These are phyloP conservation scores for Coniella lustricola DNA, from an alignment of 2,329 filamentous ascomycete species.

Conservation along the genomic window DNA sequence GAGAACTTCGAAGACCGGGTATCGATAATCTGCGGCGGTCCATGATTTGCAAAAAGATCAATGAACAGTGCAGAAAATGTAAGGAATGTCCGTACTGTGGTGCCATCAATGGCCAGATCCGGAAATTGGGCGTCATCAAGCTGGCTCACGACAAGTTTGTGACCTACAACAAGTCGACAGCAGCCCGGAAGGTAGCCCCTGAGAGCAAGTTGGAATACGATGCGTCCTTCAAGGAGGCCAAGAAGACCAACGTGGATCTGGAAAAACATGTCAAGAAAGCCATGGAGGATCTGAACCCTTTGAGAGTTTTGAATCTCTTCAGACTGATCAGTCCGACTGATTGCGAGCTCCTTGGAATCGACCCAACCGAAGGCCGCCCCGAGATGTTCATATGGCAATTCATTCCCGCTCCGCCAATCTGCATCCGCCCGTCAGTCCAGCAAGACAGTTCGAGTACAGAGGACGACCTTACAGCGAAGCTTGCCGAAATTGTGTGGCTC, in stretches of 20 bases:
- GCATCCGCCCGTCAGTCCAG: slow-evolving; percentile 86
- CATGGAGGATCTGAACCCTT: slow-evolving; percentile 87
- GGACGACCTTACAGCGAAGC: slow-evolving; percentile 91
- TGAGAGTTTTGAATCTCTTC: slow-evolving; percentile 85
- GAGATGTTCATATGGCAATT: slow-evolving; percentile 99
- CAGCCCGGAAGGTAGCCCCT: slow-evolving; percentile 76
- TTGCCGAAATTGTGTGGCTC: slow-evolving; percentile 93
- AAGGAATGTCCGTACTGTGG: slow-evolving; percentile 76
- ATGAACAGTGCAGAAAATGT: slow-evolving; percentile 82
- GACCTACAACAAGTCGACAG: slow-evolving; percentile 80
- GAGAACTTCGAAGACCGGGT: slow-evolving; percentile 69
- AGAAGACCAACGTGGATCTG: slow-evolving; percentile 69
- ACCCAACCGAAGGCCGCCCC: slow-evolving; percentile 78
- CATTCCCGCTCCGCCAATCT: slow-evolving; percentile 86
- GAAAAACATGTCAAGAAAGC: slow-evolving; percentile 90
- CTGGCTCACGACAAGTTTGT: slow-evolving; percentile 90
- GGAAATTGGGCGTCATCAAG: slow-evolving; percentile 88
- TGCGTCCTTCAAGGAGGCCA: slow-evolving; percentile 73
- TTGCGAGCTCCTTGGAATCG: slow-evolving; percentile 84
- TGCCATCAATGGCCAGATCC: slow-evolving; percentile 81
- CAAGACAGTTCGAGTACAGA: slow-evolving; percentile 93
- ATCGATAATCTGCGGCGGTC: slow-evolving; percentile 81
- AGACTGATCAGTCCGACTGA: slow-evolving; percentile 78
- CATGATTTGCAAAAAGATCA: slow-evolving; percentile 81
- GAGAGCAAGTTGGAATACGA: slow-evolving; percentile 80